phyloP scores from a whole-genome alignment of 2,329 filamentous ascomycete species.

The Monilinia polystroma region DNA sequence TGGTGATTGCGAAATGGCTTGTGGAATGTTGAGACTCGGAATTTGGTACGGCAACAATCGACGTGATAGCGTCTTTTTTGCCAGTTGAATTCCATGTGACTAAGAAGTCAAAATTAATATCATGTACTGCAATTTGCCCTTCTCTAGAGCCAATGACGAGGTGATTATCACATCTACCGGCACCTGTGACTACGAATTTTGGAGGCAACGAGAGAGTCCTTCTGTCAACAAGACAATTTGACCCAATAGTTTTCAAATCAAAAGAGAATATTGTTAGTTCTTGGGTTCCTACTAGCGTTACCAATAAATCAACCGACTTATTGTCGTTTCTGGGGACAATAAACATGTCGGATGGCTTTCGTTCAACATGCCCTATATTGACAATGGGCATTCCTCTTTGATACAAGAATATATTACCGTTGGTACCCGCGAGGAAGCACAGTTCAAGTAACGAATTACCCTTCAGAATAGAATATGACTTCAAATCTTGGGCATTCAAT shows the following conservation, averaged over 20 bases:
- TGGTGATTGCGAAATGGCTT: constrained; percentile 67
- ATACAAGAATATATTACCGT: constrained; percentile 42
- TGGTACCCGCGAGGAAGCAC: constrained; percentile 48
- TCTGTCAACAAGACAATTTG: background rate
- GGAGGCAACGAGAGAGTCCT: constrained; percentile 37
- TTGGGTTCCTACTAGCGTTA: constrained; percentile 3
- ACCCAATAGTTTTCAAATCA: background rate
- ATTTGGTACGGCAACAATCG: constrained; percentile 51
- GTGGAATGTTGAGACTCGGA: constrained; percentile 40
- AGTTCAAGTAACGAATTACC: constrained; percentile 41
- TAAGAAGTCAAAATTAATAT: constrained; percentile 24
- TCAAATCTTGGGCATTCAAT: constrained; percentile 42
- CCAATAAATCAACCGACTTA: background rate
- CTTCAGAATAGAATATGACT: constrained; percentile 49
- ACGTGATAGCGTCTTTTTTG: constrained; percentile 64
- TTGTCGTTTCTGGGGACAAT: constrained; percentile 13
- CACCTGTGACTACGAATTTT: constrained; percentile 51
- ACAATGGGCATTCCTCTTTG: constrained; percentile 22
- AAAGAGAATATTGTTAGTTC: constrained; percentile 18
- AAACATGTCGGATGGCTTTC: constrained; percentile 41
- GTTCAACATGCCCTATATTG: constrained; percentile 30
- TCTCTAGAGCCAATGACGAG: constrained; percentile 56
- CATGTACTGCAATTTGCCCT: constrained; percentile 53
- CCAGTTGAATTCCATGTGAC: constrained; percentile 26
- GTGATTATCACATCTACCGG: constrained; percentile 44